These are phyloP conservation scores for Plectranthus barbatus DNA, from an alignment of 257 asterid species.

Conservation along the genomic window DNA sequence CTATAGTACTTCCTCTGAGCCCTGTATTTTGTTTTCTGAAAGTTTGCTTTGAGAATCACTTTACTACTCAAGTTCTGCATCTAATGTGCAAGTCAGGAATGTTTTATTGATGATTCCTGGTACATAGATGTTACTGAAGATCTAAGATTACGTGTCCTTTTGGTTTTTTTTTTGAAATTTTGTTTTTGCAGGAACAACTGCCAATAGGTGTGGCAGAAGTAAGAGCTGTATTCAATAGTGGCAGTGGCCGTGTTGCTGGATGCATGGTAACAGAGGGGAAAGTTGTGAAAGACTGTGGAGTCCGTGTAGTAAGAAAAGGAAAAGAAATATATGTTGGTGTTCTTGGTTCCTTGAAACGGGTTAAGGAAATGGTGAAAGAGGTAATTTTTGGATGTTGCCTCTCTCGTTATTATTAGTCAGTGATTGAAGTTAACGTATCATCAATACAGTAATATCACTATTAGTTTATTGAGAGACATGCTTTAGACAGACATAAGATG, in stretches of 20 bases:
- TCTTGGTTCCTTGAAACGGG: constrained; percentile 74
- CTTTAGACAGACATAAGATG: neutral
- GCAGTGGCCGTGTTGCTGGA: constrained; percentile 97
- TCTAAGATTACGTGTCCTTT: neutral
- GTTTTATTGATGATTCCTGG: neutral
- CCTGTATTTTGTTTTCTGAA: neutral
- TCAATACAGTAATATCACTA: neutral
- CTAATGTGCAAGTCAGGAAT: neutral
- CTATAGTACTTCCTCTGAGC: neutral
- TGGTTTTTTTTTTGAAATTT: neutral
- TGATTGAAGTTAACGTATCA: neutral
- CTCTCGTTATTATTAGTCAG: neutral
- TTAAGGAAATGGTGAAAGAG: constrained; percentile 94
- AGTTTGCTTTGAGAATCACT: constrained; percentile 4
- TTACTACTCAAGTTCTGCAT: neutral
- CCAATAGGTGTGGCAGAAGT: constrained; percentile 88
- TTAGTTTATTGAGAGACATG: neutral
- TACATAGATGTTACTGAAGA: neutral
- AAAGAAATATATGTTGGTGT: constrained; percentile 68
- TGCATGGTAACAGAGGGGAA: constrained; percentile 94
- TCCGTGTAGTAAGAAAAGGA: constrained; percentile 71
- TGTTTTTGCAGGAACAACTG: constrained; percentile 59
- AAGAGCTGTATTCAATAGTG: constrained; percentile 90
- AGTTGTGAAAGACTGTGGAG: constrained; percentile 72
- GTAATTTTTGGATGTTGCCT: constrained; percentile 25